These are phyloP conservation scores for Thermochaetoides thermophila DNA, from an alignment of 495 filamentous ascomycete species.

Conservation along the genomic window DNA sequence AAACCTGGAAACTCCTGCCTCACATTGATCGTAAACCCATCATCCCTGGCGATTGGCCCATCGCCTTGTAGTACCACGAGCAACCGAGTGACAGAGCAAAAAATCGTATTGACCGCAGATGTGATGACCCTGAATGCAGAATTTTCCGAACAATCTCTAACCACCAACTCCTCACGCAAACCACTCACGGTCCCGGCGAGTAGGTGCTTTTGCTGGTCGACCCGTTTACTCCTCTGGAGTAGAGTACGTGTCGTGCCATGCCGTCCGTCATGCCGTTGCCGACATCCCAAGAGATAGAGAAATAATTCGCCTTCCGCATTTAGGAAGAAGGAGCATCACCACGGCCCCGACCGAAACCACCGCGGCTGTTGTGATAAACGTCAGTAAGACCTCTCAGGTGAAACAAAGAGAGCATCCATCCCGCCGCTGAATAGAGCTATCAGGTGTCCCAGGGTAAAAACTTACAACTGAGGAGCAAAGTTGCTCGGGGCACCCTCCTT, in stretches of 20 bases:
- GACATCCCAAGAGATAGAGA: conserved; percentile 24
- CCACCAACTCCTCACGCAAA: conserved; percentile 26
- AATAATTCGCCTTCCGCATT: conserved; percentile 17
- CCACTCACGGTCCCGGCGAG: conserved; percentile 20
- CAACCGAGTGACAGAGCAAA: conserved; percentile 8
- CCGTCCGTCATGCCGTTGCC: conserved; percentile 19
- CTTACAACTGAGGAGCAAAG: conserved; percentile 85
- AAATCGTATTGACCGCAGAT: conserved; percentile 24
- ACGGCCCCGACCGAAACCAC: conserved; percentile 86
- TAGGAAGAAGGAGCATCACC: conserved; percentile 55
- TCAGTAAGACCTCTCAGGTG: conserved; percentile 12
- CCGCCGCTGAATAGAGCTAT: too few relatives aligned
- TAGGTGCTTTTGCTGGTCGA: conserved; percentile 19
- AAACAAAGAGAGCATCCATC: not conserved
- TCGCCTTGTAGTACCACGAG: conserved; percentile 7
- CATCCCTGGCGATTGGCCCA: conserved; percentile 5
- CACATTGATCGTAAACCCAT: conserved; percentile 7
- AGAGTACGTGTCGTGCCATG: conserved; percentile 38
- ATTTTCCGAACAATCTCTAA: conserved; percentile 27
- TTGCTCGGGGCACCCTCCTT: conserved; percentile 92
- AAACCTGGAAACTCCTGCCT: conserved; percentile 2
- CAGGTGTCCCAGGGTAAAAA: conserved; percentile 8
- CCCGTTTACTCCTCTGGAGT: conserved; percentile 21
- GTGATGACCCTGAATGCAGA: conserved; percentile 23
- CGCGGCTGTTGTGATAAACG: conserved; percentile 44